Evolutionary conservation across 2,329 filamentous ascomycete species (phyloP), one percentile per base, ranked within the genome.

Genomic region (Calonectria crousiana): DNA sequence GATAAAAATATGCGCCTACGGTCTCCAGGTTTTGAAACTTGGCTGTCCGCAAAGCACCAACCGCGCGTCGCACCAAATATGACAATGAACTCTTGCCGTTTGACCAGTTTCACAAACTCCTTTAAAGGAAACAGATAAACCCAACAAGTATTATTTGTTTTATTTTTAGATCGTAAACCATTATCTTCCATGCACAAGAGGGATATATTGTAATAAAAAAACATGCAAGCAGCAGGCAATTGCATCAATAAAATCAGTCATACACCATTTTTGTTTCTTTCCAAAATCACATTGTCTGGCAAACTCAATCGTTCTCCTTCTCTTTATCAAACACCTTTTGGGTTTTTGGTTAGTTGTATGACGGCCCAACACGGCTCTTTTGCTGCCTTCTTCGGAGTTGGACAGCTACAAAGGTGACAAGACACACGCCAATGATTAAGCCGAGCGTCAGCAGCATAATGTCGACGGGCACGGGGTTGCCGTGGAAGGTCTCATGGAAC

Each of bases 381-480:
- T 71, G 68, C 10, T 71, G 83, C 74, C 86, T 82, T 41, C 79
- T 79, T 69, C 84, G 84, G 8, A 84, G 81, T 78, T 86, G 83
- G 8, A 87, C 69, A 18, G 80, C 86, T 1, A 97, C 95, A 83
- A 90, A 98, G 0, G 82, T 84, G 14, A 96, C 92, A 10, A 98
- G 86, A 9, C 85, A 86, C 2, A 89, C 73, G 0, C 96, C 95
- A 1, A 96, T 88, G 0, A 90, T 81, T 11, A 94, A 82, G 0
- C 93, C 94, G 0, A 91, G 71, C 0, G 84, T 81, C 62, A 96
- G 84, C 26, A 98, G 84, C 0, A 93, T 88, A 3, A 94, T 67
- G 82, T 98, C 97, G 16, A 97, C 93, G 0, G 95, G 95, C 0
- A 95, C 86, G 0, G 95, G 95, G 82, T 97, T 89, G 6, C 92